Conservation (phyloP, 2,329 filamentous ascomycete genomes). For the Triangularia verruculosa region DNA sequence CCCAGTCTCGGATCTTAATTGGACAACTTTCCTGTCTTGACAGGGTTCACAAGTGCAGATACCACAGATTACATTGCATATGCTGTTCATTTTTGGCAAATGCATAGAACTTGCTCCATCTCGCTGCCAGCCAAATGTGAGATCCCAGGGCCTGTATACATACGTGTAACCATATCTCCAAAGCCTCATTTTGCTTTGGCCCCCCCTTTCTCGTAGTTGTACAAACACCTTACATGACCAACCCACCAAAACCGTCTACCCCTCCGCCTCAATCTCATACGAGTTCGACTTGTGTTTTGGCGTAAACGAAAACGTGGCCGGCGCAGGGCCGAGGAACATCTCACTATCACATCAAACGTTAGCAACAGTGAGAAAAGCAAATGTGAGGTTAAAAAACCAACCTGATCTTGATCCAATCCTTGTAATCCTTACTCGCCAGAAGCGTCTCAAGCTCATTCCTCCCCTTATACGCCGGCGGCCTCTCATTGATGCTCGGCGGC, state of each 20-base stretch:
- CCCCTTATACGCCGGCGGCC: slow-evolving; percentile 79
- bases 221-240: not conserved
- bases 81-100: not conserved
- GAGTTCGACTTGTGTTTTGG: slow-evolving; percentile 97
- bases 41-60: not conserved
- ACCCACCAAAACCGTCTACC: slow-evolving; percentile 12
- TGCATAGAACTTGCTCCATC: not conserved
- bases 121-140: not conserved
- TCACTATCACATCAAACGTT: slow-evolving; percentile 59
- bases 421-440: slow-evolving; percentile 84
- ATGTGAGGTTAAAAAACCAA: slow-evolving; percentile 43
- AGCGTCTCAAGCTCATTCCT: slow-evolving; percentile 92
- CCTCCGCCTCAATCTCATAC: slow-evolving; percentile 69
- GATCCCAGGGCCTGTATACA: not conserved
- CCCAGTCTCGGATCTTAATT: slow-evolving; percentile 15
- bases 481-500: slow-evolving; percentile 83
- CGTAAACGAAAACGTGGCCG: slow-evolving; percentile 87
- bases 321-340: slow-evolving; percentile 93
- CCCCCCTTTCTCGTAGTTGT: not conserved
- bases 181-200: not conserved
- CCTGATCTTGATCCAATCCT: slow-evolving; percentile 99
- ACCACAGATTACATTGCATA: not conserved
- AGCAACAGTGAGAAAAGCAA: not conserved
- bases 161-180: not conserved
- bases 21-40: not conserved